A percentile compares a stretch with the other conserved stretches of the same genome.
Conservation (phyloP, 2,329 filamentous ascomycete species). For the Botrytis tulipae region DNA sequence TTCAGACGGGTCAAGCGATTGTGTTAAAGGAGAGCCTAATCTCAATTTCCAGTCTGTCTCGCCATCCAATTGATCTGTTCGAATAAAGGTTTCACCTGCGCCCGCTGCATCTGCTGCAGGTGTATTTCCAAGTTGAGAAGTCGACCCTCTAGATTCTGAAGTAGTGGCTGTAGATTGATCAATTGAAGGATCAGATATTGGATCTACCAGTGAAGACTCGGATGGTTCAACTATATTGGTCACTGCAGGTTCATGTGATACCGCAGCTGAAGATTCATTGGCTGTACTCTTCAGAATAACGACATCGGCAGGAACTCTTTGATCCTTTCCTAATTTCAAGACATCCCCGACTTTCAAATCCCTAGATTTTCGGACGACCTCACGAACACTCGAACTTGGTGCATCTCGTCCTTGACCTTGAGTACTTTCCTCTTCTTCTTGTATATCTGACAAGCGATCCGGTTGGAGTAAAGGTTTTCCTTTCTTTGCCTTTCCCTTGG, state of each 20-base stretch:
- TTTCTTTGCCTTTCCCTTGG: constrained; percentile 44
- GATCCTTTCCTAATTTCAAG: constrained; percentile 87
- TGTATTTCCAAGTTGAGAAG: constrained; percentile 32
- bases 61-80: constrained; percentile 94
- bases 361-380: constrained; percentile 76
- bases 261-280: constrained; percentile 48
- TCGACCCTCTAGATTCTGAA: constrained; percentile 31
- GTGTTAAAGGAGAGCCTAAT: constrained; percentile 80
- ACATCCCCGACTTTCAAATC: constrained; percentile 94
- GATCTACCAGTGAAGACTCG: constrained; percentile 35
- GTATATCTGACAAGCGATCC: constrained; percentile 60
- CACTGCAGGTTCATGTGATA: constrained; percentile 20
- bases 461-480: constrained; percentile 38
- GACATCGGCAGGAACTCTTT: constrained; percentile 91
- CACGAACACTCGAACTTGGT: constrained; percentile 55
- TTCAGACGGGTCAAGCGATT: constrained; percentile 70
- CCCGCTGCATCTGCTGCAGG: constrained; percentile 36
- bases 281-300: constrained; percentile 82
- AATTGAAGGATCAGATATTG: constrained; percentile 36
- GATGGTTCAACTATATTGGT: constrained; percentile 1
- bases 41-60: constrained; percentile 99
- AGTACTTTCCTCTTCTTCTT: constrained; percentile 63
- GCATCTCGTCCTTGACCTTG: constrained; percentile 45
- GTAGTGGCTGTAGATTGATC: constrained; percentile 29
- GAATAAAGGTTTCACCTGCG: constrained; percentile 86